Evolutionary conservation across 2,329 filamentous ascomycete species (phyloP), one percentile per base, ranked within the genome.

Genomic region (Fusarium dimerum): DNA sequence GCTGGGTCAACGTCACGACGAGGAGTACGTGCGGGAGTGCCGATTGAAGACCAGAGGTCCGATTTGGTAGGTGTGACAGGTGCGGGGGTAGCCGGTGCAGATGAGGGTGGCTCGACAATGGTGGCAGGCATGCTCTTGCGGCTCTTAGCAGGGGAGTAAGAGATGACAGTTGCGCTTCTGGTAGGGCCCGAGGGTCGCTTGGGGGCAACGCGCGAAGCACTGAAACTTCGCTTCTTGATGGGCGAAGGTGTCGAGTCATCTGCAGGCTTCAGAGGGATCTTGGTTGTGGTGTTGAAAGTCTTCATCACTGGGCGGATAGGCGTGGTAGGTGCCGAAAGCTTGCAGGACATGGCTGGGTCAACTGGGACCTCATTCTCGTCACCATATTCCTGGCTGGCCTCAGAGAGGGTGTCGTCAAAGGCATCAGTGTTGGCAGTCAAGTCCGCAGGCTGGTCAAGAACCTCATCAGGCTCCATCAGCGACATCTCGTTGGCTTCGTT

Each of bases 181-280:
- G 71, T 73, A 6, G 79, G 66, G 5, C 69, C 69, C 16, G 68
- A 66, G 10, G 77, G 76, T 29, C 78, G 74, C 52, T 73, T 71
- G 39, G 70, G 64, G 2, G 79, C 73, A 16, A 78, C 68, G 34
- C 77, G 76, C 0, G 80, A 78, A 17, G 73, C 76, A 50, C 79
- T 83, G 55, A 77, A 74, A 59, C 80, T 78, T 32, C 77, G 77
- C 58, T 76, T 77, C 66, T 79, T 82, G 43, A 71, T 59, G 54
- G 77, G 69, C 51, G 74, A 72, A 34, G 80, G 71, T 48, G 81
- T 73, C 63, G 80, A 72, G 65, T 88, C 71, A 63, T 83, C 87
- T 20, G 85, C 85, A 4, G 84, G 77, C 69, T 90, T 90, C 40
- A 92, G 73, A 2, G 89, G 88, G 5, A 92, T 84, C 71, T 92